Evolutionary conservation across 345 rosid genomes (phyloP).

Genomic region (Citrus maxima): DNA sequence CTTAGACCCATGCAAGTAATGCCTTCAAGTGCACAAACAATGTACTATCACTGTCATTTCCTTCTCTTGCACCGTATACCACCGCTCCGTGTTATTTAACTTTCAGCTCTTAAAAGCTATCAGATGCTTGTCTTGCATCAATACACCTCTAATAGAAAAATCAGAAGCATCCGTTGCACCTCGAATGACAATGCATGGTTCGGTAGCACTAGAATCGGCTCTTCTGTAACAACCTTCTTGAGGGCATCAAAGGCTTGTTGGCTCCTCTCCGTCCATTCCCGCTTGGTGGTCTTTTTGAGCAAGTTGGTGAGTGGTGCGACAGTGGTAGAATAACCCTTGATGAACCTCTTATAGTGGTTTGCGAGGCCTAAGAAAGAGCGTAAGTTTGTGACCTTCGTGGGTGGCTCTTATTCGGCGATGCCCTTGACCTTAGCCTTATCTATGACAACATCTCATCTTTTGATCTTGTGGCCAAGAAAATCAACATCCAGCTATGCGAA

Average conservation of each 20-base stretch:
- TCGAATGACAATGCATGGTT: background rate
- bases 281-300: background rate
- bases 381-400: background rate
- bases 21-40: background rate
- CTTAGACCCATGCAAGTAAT: background rate
- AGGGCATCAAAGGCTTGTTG: background rate
- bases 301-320: background rate
- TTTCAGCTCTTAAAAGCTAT: background rate
- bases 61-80: background rate
- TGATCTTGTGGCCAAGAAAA: background rate
- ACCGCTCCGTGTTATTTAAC: fast-evolving
- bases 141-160: background rate
- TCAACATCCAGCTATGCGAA: background rate
- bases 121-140: fast-evolving
- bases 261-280: background rate
- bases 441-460: background rate
- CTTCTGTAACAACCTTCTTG: background rate
- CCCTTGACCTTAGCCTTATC: background rate
- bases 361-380: background rate
- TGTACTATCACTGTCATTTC: background rate
- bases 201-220: background rate
- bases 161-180: background rate
- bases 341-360: background rate
- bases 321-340: background rate
- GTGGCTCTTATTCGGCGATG: background rate